Base-by-base conservation (phyloP, 108 stramenopile genomes). In the Nitzschia sp. region DNA sequence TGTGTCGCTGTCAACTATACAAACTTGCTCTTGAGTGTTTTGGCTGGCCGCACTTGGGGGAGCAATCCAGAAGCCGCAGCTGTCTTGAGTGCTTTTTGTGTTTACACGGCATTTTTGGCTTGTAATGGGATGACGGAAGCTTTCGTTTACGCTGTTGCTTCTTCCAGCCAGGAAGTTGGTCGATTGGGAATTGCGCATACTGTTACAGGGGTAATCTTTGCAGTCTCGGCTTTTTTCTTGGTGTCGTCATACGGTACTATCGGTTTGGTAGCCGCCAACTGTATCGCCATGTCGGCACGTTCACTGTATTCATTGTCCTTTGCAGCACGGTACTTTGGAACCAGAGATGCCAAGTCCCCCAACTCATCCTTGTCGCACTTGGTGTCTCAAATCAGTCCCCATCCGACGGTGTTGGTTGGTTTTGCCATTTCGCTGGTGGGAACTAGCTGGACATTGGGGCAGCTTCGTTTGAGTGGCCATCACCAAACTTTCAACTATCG, bases 71-170 rank as follows among this genome's bases (percentile, higher is more conserved):
- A 88, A 67, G 91, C 93, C 6, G 79, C 82, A 20, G 65, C 72
- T n/a, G 87, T 85, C 14, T 67, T 94, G 48, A 83, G 85, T 20
- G 90, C 90, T 29, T 91, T 92, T 78, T 97, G 97, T 72, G 80
- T 97, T 17, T 96, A 96, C 78, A 95, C 95, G 15, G 84, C 90
- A 24, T 90, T 94, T 56, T 53, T 97, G 57, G 92, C 92, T 8
- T 80, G 90, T 50, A 97, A 97, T 70, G 97, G 97, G 9, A 95
- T 84, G 78, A 92, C 94, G 26, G 97, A 97, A 84, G 95, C 95
- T 0, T 97, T 96, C 80, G 92, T 95, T 8, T 94, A 92, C 64
- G 94, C 83, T 0, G 86, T 85, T 8, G 84, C 84, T 44, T 43
- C 68, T 34, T 72, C 81, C 42, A 83, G 83, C 14, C 65, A 41